phyloP scores from a whole-genome alignment of 306 rosid species.

The Parietaria judaica region DNA sequence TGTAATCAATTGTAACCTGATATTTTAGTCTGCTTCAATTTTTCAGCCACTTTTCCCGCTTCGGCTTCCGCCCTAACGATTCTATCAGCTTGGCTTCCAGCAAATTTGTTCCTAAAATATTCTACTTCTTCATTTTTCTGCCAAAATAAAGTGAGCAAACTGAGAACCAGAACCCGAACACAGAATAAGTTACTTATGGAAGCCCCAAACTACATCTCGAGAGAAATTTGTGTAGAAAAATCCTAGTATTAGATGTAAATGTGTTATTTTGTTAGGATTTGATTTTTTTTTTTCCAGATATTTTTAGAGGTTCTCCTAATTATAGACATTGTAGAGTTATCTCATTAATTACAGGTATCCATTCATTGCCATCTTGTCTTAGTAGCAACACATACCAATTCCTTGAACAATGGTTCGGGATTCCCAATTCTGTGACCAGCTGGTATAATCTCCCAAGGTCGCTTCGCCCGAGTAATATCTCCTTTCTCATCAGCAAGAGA shows the following conservation, averaged over 20 bases:
- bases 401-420: conserved; percentile 80
- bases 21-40: conserved; percentile 59
- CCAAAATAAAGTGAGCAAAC: conserved; percentile 10
- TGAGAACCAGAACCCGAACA: not conserved
- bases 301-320: too few relatives aligned
- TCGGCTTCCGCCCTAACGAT: conserved; percentile 65
- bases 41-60: conserved; percentile 55
- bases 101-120: conserved; percentile 52
- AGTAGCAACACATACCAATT: conserved; percentile 48
- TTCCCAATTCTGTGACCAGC: conserved; percentile 80
- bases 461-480: conserved; percentile 52
- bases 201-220: not conserved
- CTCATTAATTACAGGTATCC: not conserved
- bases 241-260: not conserved
- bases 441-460: conserved; percentile 72
- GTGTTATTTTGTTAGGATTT: not conserved
- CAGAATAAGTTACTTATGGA: not conserved
- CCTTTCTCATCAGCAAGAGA: conserved; percentile 73
- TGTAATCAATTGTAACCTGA: conserved; percentile 41
- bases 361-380: not conserved
- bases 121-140: conserved; percentile 92
- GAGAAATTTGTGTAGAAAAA: not conserved
- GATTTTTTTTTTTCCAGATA: too few relatives aligned
- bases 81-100: conserved; percentile 98
- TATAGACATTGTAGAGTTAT: too few relatives aligned